Evolutionary conservation across 2,329 filamentous ascomycete species (phyloP).

Genomic region (Aspergillus hortae): DNA sequence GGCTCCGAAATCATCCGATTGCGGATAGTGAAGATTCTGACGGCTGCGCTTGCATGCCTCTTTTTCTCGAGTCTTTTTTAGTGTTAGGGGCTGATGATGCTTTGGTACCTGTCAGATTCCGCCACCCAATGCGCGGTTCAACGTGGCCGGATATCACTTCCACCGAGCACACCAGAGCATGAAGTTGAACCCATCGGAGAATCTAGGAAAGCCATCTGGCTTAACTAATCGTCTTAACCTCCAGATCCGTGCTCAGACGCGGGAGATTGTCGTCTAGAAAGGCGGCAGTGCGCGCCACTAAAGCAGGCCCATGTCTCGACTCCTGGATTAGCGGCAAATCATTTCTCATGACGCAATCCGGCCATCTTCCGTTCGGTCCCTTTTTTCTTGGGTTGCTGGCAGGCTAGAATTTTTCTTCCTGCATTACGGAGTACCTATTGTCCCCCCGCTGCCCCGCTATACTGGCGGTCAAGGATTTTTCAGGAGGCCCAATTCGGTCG

Average conservation of each 20-base stretch:
- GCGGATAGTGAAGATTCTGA: too few species aligned
- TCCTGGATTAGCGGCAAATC: constrained; percentile 23
- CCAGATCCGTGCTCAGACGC: constrained; percentile 2
- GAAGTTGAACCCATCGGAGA: too few species aligned
- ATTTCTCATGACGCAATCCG: constrained; percentile 20
- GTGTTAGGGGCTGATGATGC: too few species aligned
- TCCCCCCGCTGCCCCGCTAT: neutral
- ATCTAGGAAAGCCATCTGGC: too few species aligned
- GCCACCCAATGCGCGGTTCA: too few species aligned
- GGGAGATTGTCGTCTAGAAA: constrained; percentile 25
- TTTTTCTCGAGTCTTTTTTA: too few species aligned
- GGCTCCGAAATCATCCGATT: constrained; percentile 20
- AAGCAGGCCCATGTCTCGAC: constrained; percentile 20
- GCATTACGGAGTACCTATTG: neutral
- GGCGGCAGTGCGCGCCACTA: constrained; percentile 20
- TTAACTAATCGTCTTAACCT: constrained; percentile 5
- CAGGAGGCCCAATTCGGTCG: too few species aligned
- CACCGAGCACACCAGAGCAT: too few species aligned
- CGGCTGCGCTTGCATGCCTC: too few species aligned
- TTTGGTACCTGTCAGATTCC: too few species aligned
- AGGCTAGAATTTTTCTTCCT: neutral
- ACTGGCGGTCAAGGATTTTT: too few species aligned
- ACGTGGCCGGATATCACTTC: too few species aligned
- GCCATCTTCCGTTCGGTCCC: constrained; percentile 11
- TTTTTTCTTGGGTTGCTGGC: neutral